Evolutionary conservation across 2,329 filamentous ascomycete species (phyloP).

Genomic region (Botryotinia convoluta): DNA sequence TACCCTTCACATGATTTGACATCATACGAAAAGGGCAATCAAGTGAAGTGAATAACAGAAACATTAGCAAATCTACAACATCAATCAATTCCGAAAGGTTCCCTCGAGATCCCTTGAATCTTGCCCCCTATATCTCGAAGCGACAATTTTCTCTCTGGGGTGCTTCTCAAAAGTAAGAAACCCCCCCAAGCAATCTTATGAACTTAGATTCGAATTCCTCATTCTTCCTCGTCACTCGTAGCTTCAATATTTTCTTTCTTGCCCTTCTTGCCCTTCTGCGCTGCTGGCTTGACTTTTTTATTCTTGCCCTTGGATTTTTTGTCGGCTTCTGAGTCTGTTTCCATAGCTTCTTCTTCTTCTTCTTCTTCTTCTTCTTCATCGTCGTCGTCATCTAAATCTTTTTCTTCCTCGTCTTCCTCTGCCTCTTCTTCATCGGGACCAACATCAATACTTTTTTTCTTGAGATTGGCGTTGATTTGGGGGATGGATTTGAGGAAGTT

Average conservation of each 20-base stretch:
- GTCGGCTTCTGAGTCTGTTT: background rate
- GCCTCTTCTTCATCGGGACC: conserved; percentile 25
- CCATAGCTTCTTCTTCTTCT: background rate
- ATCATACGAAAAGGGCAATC: background rate
- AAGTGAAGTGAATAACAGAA: background rate
- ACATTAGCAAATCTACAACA: background rate
- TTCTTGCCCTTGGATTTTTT: background rate
- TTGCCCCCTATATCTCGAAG: background rate
- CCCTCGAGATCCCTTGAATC: background rate
- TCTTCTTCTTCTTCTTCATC: background rate
- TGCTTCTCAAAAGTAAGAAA: background rate
- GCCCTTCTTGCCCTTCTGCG: conserved; percentile 43
- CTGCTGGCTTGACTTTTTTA: background rate
- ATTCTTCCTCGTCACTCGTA: conserved; percentile 60
- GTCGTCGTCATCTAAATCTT: background rate
- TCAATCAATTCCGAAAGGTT: background rate
- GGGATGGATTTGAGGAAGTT: conserved; percentile 55
- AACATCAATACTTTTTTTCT: conserved; percentile 44
- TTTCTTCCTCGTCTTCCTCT: background rate
- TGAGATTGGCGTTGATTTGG: conserved; percentile 55
- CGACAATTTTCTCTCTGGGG: accelerated
- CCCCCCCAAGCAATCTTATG: background rate
- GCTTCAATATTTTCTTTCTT: conserved; percentile 60
- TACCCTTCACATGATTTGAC: background rate
- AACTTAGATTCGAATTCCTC: conserved; percentile 22